Percentiles rank a stretch among this genome's conserved stretches.
Conservation (phyloP, 306 rosid genomes). For the Heteromeles arbutifolia region DNA sequence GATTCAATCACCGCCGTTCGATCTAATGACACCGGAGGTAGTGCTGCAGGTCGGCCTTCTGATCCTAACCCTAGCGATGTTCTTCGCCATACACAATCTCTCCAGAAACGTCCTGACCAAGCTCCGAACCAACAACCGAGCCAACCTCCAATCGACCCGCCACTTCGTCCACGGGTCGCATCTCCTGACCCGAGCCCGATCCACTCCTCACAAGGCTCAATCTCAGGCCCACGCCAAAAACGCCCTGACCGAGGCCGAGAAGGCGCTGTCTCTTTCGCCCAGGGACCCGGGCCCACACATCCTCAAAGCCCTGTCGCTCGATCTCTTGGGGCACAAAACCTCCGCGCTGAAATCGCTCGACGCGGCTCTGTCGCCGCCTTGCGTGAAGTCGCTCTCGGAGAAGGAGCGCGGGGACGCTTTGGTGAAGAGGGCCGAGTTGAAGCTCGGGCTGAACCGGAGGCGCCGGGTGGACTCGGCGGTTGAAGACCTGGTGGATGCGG, state of each 20-base stretch:
- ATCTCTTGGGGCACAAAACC: conserved; percentile 32
- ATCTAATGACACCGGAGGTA: conserved; percentile 29
- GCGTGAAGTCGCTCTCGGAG: conserved; percentile 29
- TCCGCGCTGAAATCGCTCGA: conserved; percentile 44
- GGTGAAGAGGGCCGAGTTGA: conserved; percentile 54
- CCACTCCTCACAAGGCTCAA: conserved; percentile 20
- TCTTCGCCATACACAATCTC: conserved; percentile 24
- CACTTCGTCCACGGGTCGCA: conserved; percentile 41
- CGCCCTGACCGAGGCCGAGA: conserved; percentile 45
- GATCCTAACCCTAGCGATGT: conserved; percentile 28
- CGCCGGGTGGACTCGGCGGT: conserved; percentile 62
- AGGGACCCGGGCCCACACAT: conserved; percentile 47
- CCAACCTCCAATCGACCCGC: conserved; percentile 32
- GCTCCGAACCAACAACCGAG: conserved; percentile 29
- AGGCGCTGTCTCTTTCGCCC: conserved; percentile 44
- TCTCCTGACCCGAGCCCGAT: conserved; percentile 49
- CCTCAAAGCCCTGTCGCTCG: conserved; percentile 41
- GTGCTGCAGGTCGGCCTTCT: conserved; percentile 38
- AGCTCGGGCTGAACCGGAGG: conserved; percentile 38
- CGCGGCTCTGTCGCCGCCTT: conserved; percentile 41
- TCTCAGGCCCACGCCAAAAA: conserved; percentile 39
- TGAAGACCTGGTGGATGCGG: conserved; percentile 45
- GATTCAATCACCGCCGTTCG: not conserved
- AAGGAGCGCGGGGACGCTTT: conserved; percentile 36
- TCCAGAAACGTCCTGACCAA: conserved; percentile 25